A percentile compares a stretch with the other conserved stretches of the same genome.
Conservation (phyloP, 176 grass and related monocot genomes). For the Hsuehochloa calcarea region DNA sequence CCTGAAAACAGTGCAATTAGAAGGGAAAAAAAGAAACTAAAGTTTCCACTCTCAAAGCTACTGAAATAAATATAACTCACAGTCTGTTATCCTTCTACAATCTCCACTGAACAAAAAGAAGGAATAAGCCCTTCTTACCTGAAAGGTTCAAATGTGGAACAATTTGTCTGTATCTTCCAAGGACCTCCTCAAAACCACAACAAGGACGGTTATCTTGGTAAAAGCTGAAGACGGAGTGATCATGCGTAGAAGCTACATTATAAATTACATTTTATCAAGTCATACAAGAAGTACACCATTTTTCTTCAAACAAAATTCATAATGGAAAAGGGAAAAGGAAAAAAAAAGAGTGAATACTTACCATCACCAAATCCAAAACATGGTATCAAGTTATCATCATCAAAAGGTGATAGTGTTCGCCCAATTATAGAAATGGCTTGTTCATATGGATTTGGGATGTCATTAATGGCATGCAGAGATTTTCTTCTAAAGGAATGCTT, state of each 20-base stretch:
- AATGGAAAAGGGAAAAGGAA: background rate
- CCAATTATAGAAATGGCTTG: conserved; percentile 98
- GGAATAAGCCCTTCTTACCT: conserved; percentile 37
- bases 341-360: conserved; percentile 30
- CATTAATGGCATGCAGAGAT: conserved; percentile 79
- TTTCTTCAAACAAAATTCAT: conserved; percentile 4
- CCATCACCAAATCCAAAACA: conserved; percentile 99
- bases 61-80: too few relatives aligned
- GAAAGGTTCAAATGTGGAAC: conserved; percentile 85
- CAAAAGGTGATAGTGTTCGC: conserved; percentile 90
- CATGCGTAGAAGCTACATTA: conserved; percentile 73
- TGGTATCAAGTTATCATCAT: conserved; percentile 97
- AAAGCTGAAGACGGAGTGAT: conserved; percentile 90
- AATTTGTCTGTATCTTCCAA: conserved; percentile 71
- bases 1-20: background rate
- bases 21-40: too few relatives aligned
- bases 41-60: too few relatives aligned
- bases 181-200: conserved; percentile 88
- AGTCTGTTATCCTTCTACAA: too few relatives aligned
- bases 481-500: conserved; percentile 66
- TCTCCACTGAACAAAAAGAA: background rate
- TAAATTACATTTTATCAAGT: conserved; percentile 7
- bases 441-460: conserved; percentile 79
- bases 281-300: conserved; percentile 2
- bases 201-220: conserved; percentile 63